Evolutionary conservation across 2,329 filamentous ascomycete species (phyloP), one percentile per base, ranked within the genome.

Genomic region (Drechslera avenae): DNA sequence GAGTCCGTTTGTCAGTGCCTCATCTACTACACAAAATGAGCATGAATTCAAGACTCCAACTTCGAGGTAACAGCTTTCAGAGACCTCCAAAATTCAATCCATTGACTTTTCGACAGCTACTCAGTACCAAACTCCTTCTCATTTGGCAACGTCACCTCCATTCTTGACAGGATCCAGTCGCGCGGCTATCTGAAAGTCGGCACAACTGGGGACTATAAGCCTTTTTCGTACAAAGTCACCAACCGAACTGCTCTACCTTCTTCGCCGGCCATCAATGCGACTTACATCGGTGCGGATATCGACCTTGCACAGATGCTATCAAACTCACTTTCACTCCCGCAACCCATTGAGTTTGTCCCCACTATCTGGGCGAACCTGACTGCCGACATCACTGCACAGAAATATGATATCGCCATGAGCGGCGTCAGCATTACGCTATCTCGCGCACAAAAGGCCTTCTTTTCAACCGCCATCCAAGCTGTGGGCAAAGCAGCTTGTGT

Each of bases 181-280:
- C 55, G 55, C 3, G 52, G 55, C 42, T 56, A 58, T 46, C 31
- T 58, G 3, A 58, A 46, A 58, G 55, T 56, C 36, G 55, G 55
- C 49, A 58, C 55, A 33, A 58, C 52, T 1, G 55, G 55, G 9
- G 55, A 58, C 26, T 58, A 56, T 39, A 58, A 58, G 31, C 55
- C 52, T 3, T 58, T 58, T n/a, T 47, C 55, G 2, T 58, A 58
- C 43, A 52, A 50, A 41, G 55, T 50, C 9, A 50, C 47, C 2
- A 57, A 55, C 35, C 48, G 31, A 33, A 50, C 55, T 17, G 46
- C 48, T 16, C 52, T 58, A 1, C 55, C 55, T 2, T 39, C 48
- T 7, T 42, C 32, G 2, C 46, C 55, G 16, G 21, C 39, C 28
- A 56, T 56, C 26, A 52, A 55, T 49, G 56, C 52, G 0, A 50